These are phyloP conservation scores for Ananas comosus DNA, from an alignment of 176 grass and related monocot genomes.

Conservation along the genomic window DNA sequence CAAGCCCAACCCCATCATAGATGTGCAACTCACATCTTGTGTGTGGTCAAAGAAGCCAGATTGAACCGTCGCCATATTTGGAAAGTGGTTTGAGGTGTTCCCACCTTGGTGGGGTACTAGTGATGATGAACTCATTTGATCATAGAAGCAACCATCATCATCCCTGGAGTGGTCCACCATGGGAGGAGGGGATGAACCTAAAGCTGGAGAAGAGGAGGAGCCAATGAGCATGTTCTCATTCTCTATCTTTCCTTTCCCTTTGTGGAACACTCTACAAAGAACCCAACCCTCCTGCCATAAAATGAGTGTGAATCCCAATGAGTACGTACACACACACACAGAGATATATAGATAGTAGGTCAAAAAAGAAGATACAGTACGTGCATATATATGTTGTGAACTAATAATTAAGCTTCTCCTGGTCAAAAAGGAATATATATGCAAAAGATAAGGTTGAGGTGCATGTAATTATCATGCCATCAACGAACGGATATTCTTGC, in stretches of 20 bases:
- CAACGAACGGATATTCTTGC: too few species aligned
- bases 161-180: slow-evolving; percentile 12
- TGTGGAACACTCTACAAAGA: slow-evolving; percentile 17
- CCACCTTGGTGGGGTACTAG: neutral
- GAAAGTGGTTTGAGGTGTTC: slow-evolving; percentile 7
- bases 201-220: neutral
- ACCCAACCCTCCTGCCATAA: slow-evolving; percentile 22
- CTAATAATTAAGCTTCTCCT: neutral
- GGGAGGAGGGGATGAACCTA: neutral
- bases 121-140: neutral
- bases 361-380: neutral
- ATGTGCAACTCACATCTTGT: neutral
- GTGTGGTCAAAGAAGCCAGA: neutral
- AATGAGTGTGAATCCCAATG: neutral
- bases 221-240: neutral
- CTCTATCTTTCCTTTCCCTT: slow-evolving; percentile 9
- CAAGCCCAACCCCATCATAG: neutral
- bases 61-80: slow-evolving; percentile 6
- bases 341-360: too few species aligned
- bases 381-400: neutral
- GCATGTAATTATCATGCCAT: neutral
- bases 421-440: neutral
- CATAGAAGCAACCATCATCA: neutral
- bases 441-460: neutral
- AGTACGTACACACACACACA: neutral